phyloP scores from a whole-genome alignment of 805 yeast species.

The Ogataea kodamae region DNA sequence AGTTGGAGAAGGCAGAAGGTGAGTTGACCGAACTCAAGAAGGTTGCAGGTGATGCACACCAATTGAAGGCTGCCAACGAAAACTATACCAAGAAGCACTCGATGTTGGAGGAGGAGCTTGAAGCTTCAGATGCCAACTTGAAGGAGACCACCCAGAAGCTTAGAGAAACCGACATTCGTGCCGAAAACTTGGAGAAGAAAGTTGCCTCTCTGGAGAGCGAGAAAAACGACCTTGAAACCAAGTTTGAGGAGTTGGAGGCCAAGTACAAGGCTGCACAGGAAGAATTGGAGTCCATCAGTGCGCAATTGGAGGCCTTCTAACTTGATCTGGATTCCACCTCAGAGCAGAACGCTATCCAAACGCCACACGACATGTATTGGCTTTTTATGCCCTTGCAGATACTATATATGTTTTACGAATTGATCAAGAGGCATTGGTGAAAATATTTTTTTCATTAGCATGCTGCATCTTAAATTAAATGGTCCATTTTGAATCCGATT shows the following conservation, averaged over 20 bases:
- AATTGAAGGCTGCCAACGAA: slow-evolving; percentile 85
- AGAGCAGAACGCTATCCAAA: slow-evolving; percentile 1
- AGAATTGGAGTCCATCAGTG: slow-evolving; percentile 94
- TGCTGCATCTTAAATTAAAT: slow-evolving; percentile 3
- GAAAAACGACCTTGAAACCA: slow-evolving; percentile 86
- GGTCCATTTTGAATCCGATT: slow-evolving; percentile 18
- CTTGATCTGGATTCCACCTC: slow-evolving; percentile 4
- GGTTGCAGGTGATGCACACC: slow-evolving; percentile 86
- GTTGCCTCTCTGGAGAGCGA: slow-evolving; percentile 89
- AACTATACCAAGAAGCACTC: slow-evolving; percentile 86
- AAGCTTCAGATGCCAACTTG: slow-evolving; percentile 83
- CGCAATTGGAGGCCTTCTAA: slow-evolving; percentile 81
- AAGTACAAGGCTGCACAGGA: slow-evolving; percentile 82
- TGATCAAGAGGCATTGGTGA: slow-evolving; percentile 16
- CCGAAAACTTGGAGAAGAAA: slow-evolving; percentile 93
- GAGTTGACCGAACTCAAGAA: slow-evolving; percentile 74
- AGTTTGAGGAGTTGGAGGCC: slow-evolving; percentile 80
- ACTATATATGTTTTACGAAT: slow-evolving; percentile 17
- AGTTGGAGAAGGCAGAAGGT: slow-evolving; percentile 73
- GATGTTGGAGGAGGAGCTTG: slow-evolving; percentile 86
- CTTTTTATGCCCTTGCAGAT: slow-evolving; percentile 6
- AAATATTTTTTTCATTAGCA: slow-evolving; percentile 3
- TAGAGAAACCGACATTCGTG: slow-evolving; percentile 93
- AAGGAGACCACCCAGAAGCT: slow-evolving; percentile 91
- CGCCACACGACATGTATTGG: slow-evolving; percentile 4